These are phyloP conservation scores for Ogataea parapolymorpha DNA, from an alignment of 805 yeast species.

Conservation along the genomic window DNA sequence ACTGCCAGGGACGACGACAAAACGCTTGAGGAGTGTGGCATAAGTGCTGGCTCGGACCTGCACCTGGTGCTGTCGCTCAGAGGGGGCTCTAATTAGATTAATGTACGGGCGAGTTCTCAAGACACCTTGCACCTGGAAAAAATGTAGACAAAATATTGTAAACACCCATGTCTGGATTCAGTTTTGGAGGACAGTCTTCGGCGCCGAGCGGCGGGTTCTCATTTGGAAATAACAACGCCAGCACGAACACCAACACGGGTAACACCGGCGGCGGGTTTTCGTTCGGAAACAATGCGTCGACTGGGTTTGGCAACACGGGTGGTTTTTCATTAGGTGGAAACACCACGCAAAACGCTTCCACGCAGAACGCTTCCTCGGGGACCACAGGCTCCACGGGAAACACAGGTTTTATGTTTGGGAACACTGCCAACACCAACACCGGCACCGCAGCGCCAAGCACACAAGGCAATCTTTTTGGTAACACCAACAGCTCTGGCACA, in stretches of 20 bases:
- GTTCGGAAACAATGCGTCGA: constrained; percentile 13
- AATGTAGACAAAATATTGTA: constrained; percentile 6
- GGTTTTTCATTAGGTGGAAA: constrained; percentile 17
- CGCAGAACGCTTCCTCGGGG: background rate
- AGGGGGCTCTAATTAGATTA: constrained; percentile 54
- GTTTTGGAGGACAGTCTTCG: constrained; percentile 14
- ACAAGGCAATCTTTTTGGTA: constrained; percentile 3
- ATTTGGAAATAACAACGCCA: constrained; percentile 6
- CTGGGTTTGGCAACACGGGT: constrained; percentile 1
- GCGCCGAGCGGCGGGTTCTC: constrained; percentile 12
- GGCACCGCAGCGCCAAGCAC: background rate
- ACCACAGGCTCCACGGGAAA: constrained; percentile 7
- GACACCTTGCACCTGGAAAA: constrained; percentile 10
- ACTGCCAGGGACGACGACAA: constrained; percentile 62
- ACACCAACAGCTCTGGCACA: background rate
- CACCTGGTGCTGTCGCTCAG: constrained; percentile 90
- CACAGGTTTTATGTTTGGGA: constrained; percentile 15
- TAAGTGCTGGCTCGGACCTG: constrained; percentile 80
- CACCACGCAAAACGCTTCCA: constrained; percentile 6
- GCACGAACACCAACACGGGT: background rate
- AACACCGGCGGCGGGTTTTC: constrained; percentile 8
- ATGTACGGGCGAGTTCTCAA: background rate
- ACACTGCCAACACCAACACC: background rate
- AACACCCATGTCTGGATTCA: constrained; percentile 16
- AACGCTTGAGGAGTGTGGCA: constrained; percentile 68